Evolutionary conservation across 2,329 filamentous ascomycete genomes (phyloP).

Genomic region (Ampelomyces quisqualis): DNA sequence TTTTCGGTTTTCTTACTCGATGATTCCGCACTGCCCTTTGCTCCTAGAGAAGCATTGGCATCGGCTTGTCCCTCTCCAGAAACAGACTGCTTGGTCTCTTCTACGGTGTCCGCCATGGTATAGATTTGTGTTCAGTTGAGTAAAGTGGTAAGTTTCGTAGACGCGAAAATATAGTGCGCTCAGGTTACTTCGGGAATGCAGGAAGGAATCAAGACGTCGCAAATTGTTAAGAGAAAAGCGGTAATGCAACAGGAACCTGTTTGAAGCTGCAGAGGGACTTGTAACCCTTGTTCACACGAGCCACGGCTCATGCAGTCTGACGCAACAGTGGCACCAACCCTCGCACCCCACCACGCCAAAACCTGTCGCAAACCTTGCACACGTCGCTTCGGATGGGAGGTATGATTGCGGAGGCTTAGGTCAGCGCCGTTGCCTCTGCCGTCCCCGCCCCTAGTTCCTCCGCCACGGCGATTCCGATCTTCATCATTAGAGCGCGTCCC

Average conservation of each 20-base stretch:
- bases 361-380: slow-evolving; percentile 37
- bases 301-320: slow-evolving; percentile 42
- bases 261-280: slow-evolving; percentile 35
- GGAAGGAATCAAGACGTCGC: slow-evolving; percentile 20
- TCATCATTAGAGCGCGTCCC: slow-evolving; percentile 5
- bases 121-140: slow-evolving; percentile 12
- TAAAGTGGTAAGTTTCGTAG: slow-evolving; percentile 8
- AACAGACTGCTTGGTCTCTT: slow-evolving; percentile 42
- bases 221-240: slow-evolving; percentile 37
- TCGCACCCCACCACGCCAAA: slow-evolving; percentile 31
- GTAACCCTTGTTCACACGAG: slow-evolving; percentile 37
- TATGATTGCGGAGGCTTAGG: slow-evolving; percentile 3
- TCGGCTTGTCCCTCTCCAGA: slow-evolving; percentile 43
- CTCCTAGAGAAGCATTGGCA: slow-evolving; percentile 40
- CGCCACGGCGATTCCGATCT: background rate
- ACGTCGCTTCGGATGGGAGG: slow-evolving; percentile 12
- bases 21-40: slow-evolving; percentile 42
- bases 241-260: slow-evolving; percentile 38
- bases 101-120: slow-evolving; percentile 43
- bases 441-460: slow-evolving; percentile 1
- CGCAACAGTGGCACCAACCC: slow-evolving; percentile 38
- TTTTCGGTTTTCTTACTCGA: slow-evolving; percentile 50
- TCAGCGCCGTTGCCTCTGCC: slow-evolving; percentile 1
- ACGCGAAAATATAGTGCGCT: slow-evolving; percentile 15
- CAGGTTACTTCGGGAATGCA: slow-evolving; percentile 19